Percentiles rank a stretch among this genome's conserved stretches.
Conservation (phyloP, 2,329 filamentous ascomycete genomes). For the Diplodia mutila region DNA sequence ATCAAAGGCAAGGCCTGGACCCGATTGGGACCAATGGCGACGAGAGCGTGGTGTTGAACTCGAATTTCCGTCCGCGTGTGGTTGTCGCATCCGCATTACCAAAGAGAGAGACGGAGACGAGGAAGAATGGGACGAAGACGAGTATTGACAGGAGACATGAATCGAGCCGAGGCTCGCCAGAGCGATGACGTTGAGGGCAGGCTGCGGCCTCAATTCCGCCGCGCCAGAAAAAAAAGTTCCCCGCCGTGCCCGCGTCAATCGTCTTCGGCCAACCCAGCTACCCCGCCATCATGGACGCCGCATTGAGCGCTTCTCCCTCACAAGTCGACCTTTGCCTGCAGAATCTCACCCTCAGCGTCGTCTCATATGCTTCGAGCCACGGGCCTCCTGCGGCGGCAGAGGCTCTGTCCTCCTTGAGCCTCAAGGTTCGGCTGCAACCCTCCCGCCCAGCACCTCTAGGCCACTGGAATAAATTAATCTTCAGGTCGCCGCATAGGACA, state of each 20-base stretch:
- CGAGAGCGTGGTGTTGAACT: background rate
- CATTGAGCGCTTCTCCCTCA: background rate
- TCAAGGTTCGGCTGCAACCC: constrained; percentile 6
- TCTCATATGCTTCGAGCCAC: constrained; percentile 1
- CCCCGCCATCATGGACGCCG: constrained; percentile 6
- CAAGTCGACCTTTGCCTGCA: background rate
- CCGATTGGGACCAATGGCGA: constrained; percentile 60
- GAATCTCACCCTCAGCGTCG: background rate
- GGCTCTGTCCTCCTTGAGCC: constrained; percentile 1
- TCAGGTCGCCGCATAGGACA: background rate
- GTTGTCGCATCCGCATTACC: too few species aligned
- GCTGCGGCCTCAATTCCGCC: background rate
- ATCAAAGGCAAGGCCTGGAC: too few species aligned
- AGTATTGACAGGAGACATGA: background rate
- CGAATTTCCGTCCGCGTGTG: too few species aligned
- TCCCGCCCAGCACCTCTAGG: background rate
- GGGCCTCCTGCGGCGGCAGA: background rate
- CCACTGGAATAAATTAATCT: constrained; percentile 25
- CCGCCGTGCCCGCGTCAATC: background rate
- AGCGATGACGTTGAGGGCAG: constrained; percentile 1
- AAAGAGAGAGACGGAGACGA: background rate
- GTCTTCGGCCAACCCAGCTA: background rate
- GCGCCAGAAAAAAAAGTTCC: constrained; percentile 8
- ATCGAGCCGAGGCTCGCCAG: background rate
- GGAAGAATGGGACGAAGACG: background rate